Evolutionary conservation across 208 protist species (phyloP), one percentile per base, ranked within the genome.

Genomic region (Angomonas ambiguus): DNA sequence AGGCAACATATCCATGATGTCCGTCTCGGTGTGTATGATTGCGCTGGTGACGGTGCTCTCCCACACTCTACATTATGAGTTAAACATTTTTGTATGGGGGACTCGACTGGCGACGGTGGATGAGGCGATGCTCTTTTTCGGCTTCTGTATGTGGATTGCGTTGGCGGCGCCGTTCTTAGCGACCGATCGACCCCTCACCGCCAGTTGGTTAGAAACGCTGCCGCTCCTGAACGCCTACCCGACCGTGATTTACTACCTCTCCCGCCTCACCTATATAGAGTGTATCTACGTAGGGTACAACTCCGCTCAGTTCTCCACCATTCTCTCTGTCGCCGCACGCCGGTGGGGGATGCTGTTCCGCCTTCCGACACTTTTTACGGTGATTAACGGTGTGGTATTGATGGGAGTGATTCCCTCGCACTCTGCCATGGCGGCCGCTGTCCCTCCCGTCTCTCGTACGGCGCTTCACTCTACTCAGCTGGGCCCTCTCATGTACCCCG

Each of bases 51-150:
- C 92, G 0, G 67, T 84, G 51, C 62, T 96, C 4, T 84, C 81
- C 32, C 92, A 96, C 74, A 94, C 86, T 30, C 71, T 94, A 31
- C 69, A 95, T 69, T 93, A 87, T 62, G 88, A 93, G 57, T 69
- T 66, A 42, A 88, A 89, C 58, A 79, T 88, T 28, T 93, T 94
- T 62, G 82, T 94, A 59, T 94, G 85, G 83, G 92, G 92, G 32
- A 94, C 92, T 70, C 82, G 85, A 28, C 77, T 92, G 70, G 68
- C 87, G 60, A 83, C 85, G 45, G 88, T 94, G 1, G 92, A 96
- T 63, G 92, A 96, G 63, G 92, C 86, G 30, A 96, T 96, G 92
- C 49, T 96, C 53, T 84, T 92, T 74, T 96, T 96, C 61, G 79
- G 75, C 22, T 51, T 91, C 18, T 66, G 71, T 42, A 82, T 86